Evolutionary conservation across 306 rosid species (phyloP).

Genomic region (Prunus armeniaca): DNA sequence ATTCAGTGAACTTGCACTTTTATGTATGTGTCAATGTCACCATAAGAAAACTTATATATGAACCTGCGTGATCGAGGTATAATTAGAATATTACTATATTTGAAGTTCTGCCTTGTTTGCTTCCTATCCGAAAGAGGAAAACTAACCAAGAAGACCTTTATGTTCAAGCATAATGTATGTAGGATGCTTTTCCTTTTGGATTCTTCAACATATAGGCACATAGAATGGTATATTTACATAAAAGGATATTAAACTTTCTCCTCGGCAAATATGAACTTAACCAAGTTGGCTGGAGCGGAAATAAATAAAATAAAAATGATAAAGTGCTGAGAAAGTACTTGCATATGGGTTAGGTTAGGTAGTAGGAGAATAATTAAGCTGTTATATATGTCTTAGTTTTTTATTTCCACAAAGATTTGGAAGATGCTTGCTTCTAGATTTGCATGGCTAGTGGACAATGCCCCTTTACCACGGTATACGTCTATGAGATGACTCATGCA

Average conservation of each 20-base stretch:
- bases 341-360: not conserved
- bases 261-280: too few relatives aligned
- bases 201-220: too few relatives aligned
- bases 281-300: accelerated
- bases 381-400: not conserved
- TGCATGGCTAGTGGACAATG: not conserved
- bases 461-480: constrained; percentile 1
- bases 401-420: constrained; percentile 5
- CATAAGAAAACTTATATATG: too few relatives aligned
- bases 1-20: too few relatives aligned
- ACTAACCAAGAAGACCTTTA: not conserved
- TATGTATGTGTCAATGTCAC: too few relatives aligned
- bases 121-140: not conserved
- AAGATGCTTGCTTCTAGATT: constrained; percentile 6
- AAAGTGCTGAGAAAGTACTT: not conserved
- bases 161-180: not conserved
- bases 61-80: too few relatives aligned
- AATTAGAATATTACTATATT: too few relatives aligned
- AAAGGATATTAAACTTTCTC: too few relatives aligned
- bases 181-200: not conserved
- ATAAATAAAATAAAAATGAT: not conserved
- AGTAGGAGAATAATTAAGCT: not conserved
- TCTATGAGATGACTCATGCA: not conserved
- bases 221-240: too few relatives aligned
- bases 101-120: too few relatives aligned